phyloP scores from a whole-genome alignment of 2,329 filamentous ascomycete genomes.

The Ophiosphaerella narmari region DNA sequence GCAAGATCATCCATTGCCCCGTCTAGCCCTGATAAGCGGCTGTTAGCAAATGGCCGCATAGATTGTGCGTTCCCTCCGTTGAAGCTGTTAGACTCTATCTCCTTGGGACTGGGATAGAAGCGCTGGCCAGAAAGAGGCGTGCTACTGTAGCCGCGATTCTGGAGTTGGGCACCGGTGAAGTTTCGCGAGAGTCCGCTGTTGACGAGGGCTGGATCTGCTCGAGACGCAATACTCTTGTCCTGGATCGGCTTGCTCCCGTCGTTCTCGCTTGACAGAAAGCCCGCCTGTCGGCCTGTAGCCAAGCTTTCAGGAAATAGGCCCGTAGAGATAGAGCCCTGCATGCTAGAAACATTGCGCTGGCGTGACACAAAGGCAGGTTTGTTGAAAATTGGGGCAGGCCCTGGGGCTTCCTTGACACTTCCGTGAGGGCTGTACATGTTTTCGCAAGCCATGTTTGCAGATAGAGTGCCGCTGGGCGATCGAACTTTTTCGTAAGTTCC shows the following conservation, averaged over 20 bases:
- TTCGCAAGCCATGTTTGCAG: slow-evolving; percentile 14
- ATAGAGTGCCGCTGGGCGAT: slow-evolving; percentile 12
- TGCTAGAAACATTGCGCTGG: slow-evolving; percentile 14
- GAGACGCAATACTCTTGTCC: slow-evolving; percentile 22
- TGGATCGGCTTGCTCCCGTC: slow-evolving; percentile 14
- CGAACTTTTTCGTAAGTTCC: slow-evolving; percentile 34
- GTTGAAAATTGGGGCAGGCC: slow-evolving; percentile 15
- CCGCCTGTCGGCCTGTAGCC: slow-evolving; percentile 8
- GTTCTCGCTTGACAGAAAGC: slow-evolving; percentile 13
- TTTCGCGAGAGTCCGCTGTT: slow-evolving; percentile 19
- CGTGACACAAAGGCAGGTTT: slow-evolving; percentile 18
- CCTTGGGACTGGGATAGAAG: slow-evolving; percentile 29
- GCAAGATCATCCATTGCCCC: slow-evolving; percentile 47
- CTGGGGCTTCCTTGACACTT: slow-evolving; percentile 10
- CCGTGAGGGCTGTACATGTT: slow-evolving; percentile 18
- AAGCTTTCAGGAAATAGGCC: slow-evolving; percentile 18
- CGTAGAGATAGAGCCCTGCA: slow-evolving; percentile 16
- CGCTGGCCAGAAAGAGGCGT: slow-evolving; percentile 31
- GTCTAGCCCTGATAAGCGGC: slow-evolving; percentile 41
- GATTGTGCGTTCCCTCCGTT: slow-evolving; percentile 9
- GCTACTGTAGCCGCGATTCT: slow-evolving; percentile 20
- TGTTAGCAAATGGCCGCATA: slow-evolving; percentile 26
- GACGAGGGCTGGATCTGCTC: slow-evolving; percentile 10
- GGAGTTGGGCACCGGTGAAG: slow-evolving; percentile 32
- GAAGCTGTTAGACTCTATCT: slow-evolving; percentile 16